A percentile compares a stretch with the other conserved stretches of the same genome.
Conservation (phyloP, 1,284 basidiomycete species). For the Golubevia pallescens region DNA sequence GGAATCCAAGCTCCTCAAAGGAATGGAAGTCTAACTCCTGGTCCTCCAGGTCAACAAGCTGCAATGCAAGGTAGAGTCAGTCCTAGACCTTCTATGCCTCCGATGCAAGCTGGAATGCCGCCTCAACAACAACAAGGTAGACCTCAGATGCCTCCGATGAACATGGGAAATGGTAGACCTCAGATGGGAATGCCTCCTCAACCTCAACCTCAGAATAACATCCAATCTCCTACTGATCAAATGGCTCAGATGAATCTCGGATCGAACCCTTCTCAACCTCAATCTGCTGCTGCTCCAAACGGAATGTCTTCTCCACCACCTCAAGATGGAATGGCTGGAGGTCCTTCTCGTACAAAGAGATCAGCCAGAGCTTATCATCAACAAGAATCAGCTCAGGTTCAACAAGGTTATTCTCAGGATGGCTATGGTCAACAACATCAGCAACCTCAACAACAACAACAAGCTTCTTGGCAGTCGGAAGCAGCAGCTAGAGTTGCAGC, state of each 20-base stretch:
- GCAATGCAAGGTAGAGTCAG: not conserved
- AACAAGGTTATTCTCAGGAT: conserved; percentile 46
- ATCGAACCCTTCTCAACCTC: not conserved
- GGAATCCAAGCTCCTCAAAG: not conserved
- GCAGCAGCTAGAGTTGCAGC: conserved; percentile 46
- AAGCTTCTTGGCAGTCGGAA: conserved; percentile 52
- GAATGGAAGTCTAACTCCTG: not conserved
- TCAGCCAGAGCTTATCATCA: conserved; percentile 63
- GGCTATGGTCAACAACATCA: conserved; percentile 27
- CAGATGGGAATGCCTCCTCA: too few relatives aligned
- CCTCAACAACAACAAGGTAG: not conserved
- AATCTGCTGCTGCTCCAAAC: not conserved
- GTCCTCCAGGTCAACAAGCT: not conserved
- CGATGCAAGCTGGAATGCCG: not conserved
- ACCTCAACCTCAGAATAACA: too few relatives aligned
- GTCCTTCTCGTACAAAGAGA: conserved; percentile 48
- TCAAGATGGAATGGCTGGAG: conserved; percentile 7
- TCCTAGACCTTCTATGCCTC: not conserved
- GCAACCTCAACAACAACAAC: conserved; percentile 9
- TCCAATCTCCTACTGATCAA: too few relatives aligned
- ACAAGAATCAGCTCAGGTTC: conserved; percentile 27
- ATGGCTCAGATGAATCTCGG: too few relatives aligned
- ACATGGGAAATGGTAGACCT: too few relatives aligned
- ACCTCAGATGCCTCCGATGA: too few relatives aligned
- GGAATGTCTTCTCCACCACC: not conserved